phyloP scores from a whole-genome alignment of 352 stramenopile species.

The Phytophthora macrochlamydospora region DNA sequence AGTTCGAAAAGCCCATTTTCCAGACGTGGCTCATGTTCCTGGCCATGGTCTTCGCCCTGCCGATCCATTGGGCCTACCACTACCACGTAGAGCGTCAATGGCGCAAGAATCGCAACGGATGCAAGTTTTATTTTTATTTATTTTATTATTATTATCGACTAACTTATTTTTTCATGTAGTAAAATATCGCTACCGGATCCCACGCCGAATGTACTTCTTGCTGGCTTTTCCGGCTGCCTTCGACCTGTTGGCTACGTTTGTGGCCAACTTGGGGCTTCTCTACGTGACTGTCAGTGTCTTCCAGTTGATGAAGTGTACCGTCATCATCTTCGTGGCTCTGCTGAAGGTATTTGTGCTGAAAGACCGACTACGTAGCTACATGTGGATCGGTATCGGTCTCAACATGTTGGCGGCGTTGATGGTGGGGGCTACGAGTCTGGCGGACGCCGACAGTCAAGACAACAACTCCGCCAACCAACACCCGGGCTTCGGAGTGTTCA shows the following conservation, averaged over 20 bases:
- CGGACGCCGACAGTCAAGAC: conserved; percentile 67
- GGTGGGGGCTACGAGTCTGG: conserved; percentile 93
- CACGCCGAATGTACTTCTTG: conserved; percentile 93
- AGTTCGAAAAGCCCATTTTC: conserved; percentile 96
- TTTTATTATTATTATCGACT: not conserved
- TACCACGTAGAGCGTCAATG: conserved; percentile 79
- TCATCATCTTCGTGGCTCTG: conserved; percentile 97
- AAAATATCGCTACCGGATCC: conserved; percentile 82
- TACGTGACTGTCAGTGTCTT: conserved; percentile 93
- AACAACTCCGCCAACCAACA: conserved; percentile 66
- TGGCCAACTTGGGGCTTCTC: conserved; percentile 94
- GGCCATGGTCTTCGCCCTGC: conserved; percentile 93
- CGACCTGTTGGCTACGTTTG: conserved; percentile 92
- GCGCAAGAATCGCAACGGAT: conserved; percentile 53
- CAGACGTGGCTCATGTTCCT: conserved; percentile 98
- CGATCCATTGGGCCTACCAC: conserved; percentile 91
- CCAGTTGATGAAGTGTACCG: conserved; percentile 89
- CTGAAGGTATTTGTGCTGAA: conserved; percentile 95
- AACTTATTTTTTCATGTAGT: conserved; percentile 31
- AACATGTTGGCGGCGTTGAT: conserved; percentile 95
- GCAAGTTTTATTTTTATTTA: conserved; percentile 31
- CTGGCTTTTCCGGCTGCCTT: conserved; percentile 93
- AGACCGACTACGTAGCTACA: conserved; percentile 91
- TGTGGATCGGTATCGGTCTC: conserved; percentile 96
- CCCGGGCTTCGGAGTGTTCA: conserved; percentile 90